These are phyloP conservation scores for Canavalia ensiformis DNA, from an alignment of 306 rosid species.

Conservation along the genomic window DNA sequence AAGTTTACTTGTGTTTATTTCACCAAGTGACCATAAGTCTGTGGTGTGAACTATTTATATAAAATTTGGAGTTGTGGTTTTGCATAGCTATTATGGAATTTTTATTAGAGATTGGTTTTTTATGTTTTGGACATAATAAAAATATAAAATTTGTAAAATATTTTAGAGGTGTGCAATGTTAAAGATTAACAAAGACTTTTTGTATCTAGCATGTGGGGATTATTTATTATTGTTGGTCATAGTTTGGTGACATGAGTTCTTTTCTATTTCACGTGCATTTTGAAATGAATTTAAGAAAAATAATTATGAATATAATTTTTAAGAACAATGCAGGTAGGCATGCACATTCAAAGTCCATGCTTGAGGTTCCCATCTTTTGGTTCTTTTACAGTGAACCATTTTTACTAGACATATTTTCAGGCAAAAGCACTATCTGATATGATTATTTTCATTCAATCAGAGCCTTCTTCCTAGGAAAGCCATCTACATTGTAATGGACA, in stretches of 20 bases:
- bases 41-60: not conserved
- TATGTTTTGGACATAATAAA: not conserved
- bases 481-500: constrained; percentile 96
- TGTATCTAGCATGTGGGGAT: not conserved
- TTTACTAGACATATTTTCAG: constrained; percentile 91
- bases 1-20: constrained; percentile 4
- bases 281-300: not conserved
- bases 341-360: constrained; percentile 85
- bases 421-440: constrained; percentile 94
- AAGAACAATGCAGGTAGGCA: constrained; percentile 65
- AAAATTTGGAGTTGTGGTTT: not conserved
- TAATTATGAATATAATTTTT: not conserved
- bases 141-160: not conserved
- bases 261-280: constrained; percentile 3
- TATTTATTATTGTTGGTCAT: not conserved
- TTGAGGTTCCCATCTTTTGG: constrained; percentile 98
- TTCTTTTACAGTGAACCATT: constrained; percentile 86
- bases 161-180: constrained; percentile 1
- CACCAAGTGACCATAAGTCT: not conserved
- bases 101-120: not conserved
- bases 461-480: constrained; percentile 88
- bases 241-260: not conserved
- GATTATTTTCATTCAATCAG: constrained; percentile 95
- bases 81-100: not conserved
- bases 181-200: constrained; percentile 8